Evolutionary conservation across 768 basidiomycete species (phyloP).

Genomic region (Pleurotus djamor): DNA sequence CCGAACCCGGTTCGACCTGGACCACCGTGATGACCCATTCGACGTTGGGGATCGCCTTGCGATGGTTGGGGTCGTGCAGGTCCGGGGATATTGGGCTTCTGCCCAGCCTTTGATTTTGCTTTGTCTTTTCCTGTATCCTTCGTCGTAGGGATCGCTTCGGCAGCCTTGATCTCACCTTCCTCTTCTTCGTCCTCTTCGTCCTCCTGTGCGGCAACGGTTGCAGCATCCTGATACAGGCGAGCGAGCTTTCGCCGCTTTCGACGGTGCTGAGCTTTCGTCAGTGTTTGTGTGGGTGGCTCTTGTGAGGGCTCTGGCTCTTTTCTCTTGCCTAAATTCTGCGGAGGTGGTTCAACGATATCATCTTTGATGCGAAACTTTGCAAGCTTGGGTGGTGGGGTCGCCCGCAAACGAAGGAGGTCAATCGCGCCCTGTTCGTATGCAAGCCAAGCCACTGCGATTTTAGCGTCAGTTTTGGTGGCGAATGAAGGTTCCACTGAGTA

Average conservation of each 20-base stretch:
- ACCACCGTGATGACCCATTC: not conserved
- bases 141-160: not conserved
- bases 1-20: not conserved
- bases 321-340: not conserved
- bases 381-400: constrained; percentile 38
- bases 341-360: not conserved
- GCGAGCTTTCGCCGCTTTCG: not conserved
- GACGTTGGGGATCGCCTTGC: not conserved
- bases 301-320: no score
- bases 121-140: not conserved
- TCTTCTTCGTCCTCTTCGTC: not conserved
- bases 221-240: no score
- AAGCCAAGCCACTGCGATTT: constrained; percentile 46
- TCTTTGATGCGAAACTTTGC: constrained; percentile 6
- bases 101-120: not conserved
- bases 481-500: constrained; percentile 51
- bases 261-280: not conserved
- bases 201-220: not conserved
- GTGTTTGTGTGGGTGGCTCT: not conserved
- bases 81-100: not conserved
- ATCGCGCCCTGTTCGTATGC: constrained; percentile 57
- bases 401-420: constrained; percentile 59
- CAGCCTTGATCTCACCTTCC: not conserved
- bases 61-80: not conserved
- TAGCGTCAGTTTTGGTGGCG: constrained; percentile 60